Evolutionary conservation across 208 protist genomes (phyloP).

Genomic region (Tritrichomonas foetus): DNA sequence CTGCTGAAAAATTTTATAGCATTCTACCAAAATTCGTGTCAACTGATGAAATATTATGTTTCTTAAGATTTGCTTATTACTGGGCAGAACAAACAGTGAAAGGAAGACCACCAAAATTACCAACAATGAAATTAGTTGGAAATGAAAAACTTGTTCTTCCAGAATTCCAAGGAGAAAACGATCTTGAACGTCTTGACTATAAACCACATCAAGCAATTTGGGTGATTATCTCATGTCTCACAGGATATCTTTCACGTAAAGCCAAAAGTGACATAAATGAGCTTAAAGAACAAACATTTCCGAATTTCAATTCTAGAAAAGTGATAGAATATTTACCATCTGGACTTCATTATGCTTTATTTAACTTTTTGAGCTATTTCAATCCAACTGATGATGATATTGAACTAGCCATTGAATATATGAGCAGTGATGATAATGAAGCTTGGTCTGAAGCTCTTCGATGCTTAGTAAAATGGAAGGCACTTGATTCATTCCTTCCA

Average conservation of each 20-base stretch:
- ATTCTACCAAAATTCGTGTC: not conserved
- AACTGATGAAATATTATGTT: slow-evolving; percentile 3
- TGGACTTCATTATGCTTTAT: not conserved
- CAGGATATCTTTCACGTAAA: not conserved
- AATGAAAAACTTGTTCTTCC: not conserved
- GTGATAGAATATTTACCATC: not conserved
- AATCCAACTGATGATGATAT: not conserved
- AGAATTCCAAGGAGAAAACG: not conserved
- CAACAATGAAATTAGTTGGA: not conserved
- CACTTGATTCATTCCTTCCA: not conserved
- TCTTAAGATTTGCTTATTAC: not conserved
- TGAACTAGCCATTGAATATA: not conserved
- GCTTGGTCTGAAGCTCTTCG: not conserved
- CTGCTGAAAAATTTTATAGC: not conserved
- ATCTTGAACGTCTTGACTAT: not conserved
- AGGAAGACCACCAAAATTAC: not conserved
- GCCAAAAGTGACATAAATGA: not conserved
- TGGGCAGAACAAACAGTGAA: not conserved
- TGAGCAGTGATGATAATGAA: not conserved
- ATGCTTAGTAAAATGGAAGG: not conserved
- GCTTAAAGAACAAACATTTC: not conserved
- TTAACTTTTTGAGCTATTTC: not conserved
- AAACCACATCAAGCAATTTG: not conserved
- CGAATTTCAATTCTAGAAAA: not conserved
- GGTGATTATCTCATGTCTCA: not conserved